Evolutionary conservation across 768 basidiomycete species (phyloP), one percentile per base, ranked within the genome.

Genomic region (Dioszegia crocea): DNA sequence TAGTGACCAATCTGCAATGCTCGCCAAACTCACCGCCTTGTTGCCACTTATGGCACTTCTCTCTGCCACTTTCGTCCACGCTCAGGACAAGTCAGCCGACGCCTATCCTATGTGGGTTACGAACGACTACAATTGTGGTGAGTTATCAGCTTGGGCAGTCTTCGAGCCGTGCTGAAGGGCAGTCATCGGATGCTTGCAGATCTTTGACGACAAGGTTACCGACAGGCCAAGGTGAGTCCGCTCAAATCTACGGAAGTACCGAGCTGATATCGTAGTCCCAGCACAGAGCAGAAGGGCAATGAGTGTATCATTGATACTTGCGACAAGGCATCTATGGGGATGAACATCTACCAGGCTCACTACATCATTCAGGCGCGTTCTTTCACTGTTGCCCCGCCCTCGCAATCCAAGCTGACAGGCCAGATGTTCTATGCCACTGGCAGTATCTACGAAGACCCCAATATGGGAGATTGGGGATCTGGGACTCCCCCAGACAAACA

Each of bases 61-160:
- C 12, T 23, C 38, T 16, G 23, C 29, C 12, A 27, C 11, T 10
- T 17, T 31, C 19, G 39, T 39, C n/a, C 33, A 9, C 3, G 49
- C 51, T 4, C 51, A 53, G 24, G 51, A 53, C 36, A 53, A 53
- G 36, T 26, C 51, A 16, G 51, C 40, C 5, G 38, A 40, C 3
- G 26, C 33, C 16, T 66, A 63, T 48, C 65, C 65, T 1, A 19
- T 45, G 27, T 66, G 65, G 65, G 65, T 66, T 10, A 63, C 61
- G 12, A 66, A 66, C 41, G 65, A 66, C 48, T 66, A 66, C 46
- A 57, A 52, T 49, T 66, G 65, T 33, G 65, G 65, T 63, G 19
- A 17, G 65, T 57, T 10, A 33, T 44, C 9, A 24, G 21, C 21
- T 23, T 24, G 10, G 10, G 33, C 27, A 23, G 12, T 3, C 16